Conservation (phyloP, 345 rosid genomes). For the Aquilaria malaccensis region DNA sequence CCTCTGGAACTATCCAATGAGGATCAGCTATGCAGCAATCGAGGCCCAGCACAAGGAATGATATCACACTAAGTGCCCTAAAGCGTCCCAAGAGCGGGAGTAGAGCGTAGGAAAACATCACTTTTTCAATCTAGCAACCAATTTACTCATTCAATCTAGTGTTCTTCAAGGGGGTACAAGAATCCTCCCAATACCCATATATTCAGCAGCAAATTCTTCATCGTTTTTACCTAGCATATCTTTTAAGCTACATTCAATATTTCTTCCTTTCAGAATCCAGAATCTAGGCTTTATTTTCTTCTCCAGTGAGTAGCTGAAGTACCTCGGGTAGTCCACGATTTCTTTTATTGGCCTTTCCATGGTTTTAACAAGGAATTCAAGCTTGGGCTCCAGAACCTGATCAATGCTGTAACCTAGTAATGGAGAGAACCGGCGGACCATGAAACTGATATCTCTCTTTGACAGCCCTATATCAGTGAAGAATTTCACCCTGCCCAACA, state of each 20-base stretch:
- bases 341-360: slow-evolving; percentile 64
- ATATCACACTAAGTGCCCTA: too few relatives aligned
- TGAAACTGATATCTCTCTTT: slow-evolving; percentile 52
- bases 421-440: slow-evolving; percentile 82
- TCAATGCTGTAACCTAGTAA: slow-evolving; percentile 78
- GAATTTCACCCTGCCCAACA: slow-evolving; percentile 55
- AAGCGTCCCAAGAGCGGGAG: too few relatives aligned
- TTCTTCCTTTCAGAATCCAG: slow-evolving; percentile 56
- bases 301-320: slow-evolving; percentile 82
- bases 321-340: slow-evolving; percentile 69
- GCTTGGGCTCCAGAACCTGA: slow-evolving; percentile 67
- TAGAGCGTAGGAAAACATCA: too few relatives aligned
- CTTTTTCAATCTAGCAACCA: too few relatives aligned
- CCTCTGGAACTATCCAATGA: too few relatives aligned
- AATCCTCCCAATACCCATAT: slow-evolving; percentile 38
- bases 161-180: slow-evolving; percentile 3
- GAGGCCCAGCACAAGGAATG: too few relatives aligned
- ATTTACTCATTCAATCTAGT: too few relatives aligned
- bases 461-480: slow-evolving; percentile 60
- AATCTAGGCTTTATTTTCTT: slow-evolving; percentile 82
- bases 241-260: slow-evolving; percentile 54
- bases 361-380: slow-evolving; percentile 52
- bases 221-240: slow-evolving; percentile 79
- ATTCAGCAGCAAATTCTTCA: slow-evolving; percentile 71
- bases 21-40: too few relatives aligned